Conservation (phyloP, 768 basidiomycete genomes). For the Termitomyces eurrhizus region DNA sequence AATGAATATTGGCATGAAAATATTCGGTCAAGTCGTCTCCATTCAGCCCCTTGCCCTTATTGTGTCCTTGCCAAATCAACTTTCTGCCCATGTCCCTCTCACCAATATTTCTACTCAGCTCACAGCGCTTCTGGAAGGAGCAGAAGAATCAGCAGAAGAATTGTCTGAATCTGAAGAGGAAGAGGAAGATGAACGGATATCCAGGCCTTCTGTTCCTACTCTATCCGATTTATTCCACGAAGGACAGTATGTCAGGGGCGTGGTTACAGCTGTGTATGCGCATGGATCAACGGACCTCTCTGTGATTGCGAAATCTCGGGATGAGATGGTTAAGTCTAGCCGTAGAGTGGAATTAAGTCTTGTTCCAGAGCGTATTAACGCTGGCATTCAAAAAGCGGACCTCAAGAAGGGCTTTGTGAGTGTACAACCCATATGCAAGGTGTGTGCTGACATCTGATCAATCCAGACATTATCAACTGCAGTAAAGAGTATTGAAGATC, state of each 20-base stretch:
- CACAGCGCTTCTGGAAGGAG: slow-evolving; percentile 65
- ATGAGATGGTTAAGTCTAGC: slow-evolving; percentile 65
- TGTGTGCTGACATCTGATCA: slow-evolving; percentile 11
- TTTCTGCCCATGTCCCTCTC: slow-evolving; percentile 91
- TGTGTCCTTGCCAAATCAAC: slow-evolving; percentile 93
- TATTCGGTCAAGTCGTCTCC: slow-evolving; percentile 83
- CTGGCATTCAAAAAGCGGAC: slow-evolving; percentile 74
- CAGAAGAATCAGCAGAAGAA: slow-evolving; percentile 49
- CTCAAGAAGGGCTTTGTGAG: slow-evolving; percentile 72
- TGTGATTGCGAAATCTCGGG: slow-evolving; percentile 58
- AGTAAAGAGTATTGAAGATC: slow-evolving; percentile 86
- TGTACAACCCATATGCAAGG: slow-evolving; percentile 18
- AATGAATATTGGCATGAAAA: slow-evolving; percentile 76
- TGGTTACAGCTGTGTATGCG: slow-evolving; percentile 66
- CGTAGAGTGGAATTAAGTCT: slow-evolving; percentile 83
- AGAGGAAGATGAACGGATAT: slow-evolving; percentile 39
- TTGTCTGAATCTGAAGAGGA: slow-evolving; percentile 36
- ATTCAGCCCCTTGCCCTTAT: slow-evolving; percentile 88
- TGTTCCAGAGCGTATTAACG: slow-evolving; percentile 80
- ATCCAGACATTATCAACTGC: slow-evolving; percentile 69
- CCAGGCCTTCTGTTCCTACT: slow-evolving; percentile 51
- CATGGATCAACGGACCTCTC: slow-evolving; percentile 59
- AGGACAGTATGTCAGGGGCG: slow-evolving; percentile 85
- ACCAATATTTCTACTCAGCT: slow-evolving; percentile 84
- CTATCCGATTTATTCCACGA: slow-evolving; percentile 69